These are phyloP conservation scores for Saccharum officinarum DNA, from an alignment of 176 grass and related monocot species.

Conservation along the genomic window DNA sequence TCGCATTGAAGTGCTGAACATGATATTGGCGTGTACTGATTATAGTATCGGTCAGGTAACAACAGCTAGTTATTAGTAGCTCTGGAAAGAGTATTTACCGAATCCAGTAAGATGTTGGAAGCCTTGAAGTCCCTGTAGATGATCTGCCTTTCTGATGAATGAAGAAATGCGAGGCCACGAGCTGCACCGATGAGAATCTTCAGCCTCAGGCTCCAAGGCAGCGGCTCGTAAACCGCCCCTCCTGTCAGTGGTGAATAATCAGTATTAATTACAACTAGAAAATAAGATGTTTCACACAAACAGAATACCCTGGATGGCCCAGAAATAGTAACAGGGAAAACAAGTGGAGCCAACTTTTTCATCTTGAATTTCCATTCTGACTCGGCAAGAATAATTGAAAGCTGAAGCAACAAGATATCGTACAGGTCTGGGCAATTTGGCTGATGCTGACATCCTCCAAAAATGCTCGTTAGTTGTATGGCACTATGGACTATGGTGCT, in stretches of 20 bases:
- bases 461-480: slow-evolving; percentile 44
- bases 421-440: slow-evolving; percentile 35
- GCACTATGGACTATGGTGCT: slow-evolving; percentile 54
- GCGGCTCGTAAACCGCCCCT: slow-evolving; percentile 56
- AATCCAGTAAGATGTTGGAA: slow-evolving; percentile 85
- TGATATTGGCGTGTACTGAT: background rate
- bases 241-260: slow-evolving; percentile 31
- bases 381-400: slow-evolving; percentile 23
- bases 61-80: background rate
- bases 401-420: slow-evolving; percentile 35
- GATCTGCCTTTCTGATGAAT: slow-evolving; percentile 78
- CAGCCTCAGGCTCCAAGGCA: slow-evolving; percentile 82
- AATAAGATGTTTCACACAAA: slow-evolving; percentile 20
- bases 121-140: slow-evolving; percentile 96
- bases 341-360: slow-evolving; percentile 2
- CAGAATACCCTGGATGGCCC: background rate
- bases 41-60: background rate
- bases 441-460: slow-evolving; percentile 36
- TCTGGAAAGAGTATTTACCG: slow-evolving; percentile 41
- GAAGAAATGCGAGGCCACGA: slow-evolving; percentile 88
- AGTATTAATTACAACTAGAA: slow-evolving; percentile 10
- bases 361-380: slow-evolving; percentile 7
- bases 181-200: slow-evolving; percentile 91
- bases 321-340: slow-evolving; percentile 2
- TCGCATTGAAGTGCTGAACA: slow-evolving; percentile 70